Base-by-base conservation (phyloP, 768 basidiomycete species). In the Lactarius hatsudake region DNA sequence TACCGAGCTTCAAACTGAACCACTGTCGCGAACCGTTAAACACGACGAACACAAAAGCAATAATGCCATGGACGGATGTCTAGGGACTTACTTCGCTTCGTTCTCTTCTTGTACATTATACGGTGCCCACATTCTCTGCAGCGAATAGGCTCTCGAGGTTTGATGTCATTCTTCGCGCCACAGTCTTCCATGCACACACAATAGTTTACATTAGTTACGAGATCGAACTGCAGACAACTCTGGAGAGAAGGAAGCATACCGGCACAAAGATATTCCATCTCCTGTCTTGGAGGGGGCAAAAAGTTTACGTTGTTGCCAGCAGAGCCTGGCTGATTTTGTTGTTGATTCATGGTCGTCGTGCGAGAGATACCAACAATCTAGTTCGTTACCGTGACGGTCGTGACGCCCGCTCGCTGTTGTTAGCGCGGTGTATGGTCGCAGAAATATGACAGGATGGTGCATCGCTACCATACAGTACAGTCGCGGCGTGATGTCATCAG, bases 101-200 rank as follows among this genome's bases (percentile, higher is more conserved):
- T 96, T 73, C 96, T 82, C 78, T 96, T 97, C 80, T 98, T 98
- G 79, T 97, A 98, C 93, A 98, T 95, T 76, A 98, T 96, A 61
- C 96, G 87, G 78, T 98, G 96, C 3, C 96, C 96, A 74, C 96
- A 98, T 75, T 98, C 94, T 71, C 91, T 84, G 79, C 96, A 98
- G 64, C 96, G 89, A 70, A 98, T 96, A 53, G 94, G 93, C 76
- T 98, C 96, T 66, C 93, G 82, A 9, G 92, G 82, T 77, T 87
- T 90, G 75, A 98, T 94, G 74, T 92, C 89, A 76, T 96, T 97
- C 79, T 91, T 91, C 1, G 89, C 90, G 67, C 93, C 92, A 75
- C 96, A 98, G 75, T 97, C 96, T 71, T 60, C 20, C n/a, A 40
- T 36, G 26, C 23, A 57, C 17, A 45, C 56, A 10, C 12, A 67